Evolutionary conservation across 2,329 filamentous ascomycete species (phyloP).

Genomic region (Nigrospora osmanthi): DNA sequence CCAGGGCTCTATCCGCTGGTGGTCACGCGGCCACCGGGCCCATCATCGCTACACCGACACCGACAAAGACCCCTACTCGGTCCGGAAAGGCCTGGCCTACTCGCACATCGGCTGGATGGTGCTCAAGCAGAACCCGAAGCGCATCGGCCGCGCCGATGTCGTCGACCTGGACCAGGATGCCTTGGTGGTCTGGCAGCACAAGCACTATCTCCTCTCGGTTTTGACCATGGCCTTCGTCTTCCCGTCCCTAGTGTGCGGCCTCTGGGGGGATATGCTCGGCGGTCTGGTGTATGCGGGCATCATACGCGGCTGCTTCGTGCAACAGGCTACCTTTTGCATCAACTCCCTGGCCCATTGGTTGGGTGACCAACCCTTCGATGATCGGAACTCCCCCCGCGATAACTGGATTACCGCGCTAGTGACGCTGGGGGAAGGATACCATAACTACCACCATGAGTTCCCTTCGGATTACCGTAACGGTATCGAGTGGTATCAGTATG

Average conservation of each 20-base stretch:
- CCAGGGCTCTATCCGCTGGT: constrained; percentile 82
- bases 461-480: constrained; percentile 90
- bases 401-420: constrained; percentile 80
- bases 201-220: constrained; percentile 75
- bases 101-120: constrained; percentile 87
- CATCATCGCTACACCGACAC: constrained; percentile 91
- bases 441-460: constrained; percentile 96
- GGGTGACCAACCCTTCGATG: constrained; percentile 86
- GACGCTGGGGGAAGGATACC: constrained; percentile 82
- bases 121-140: constrained; percentile 88
- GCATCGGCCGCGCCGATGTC: constrained; percentile 81
- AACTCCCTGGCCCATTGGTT: constrained; percentile 89
- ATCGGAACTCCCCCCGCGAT: constrained; percentile 85
- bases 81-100: constrained; percentile 81
- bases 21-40: constrained; percentile 78
- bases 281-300: constrained; percentile 82
- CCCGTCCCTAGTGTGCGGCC: constrained; percentile 66
- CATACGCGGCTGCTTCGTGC: constrained; percentile 82
- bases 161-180: constrained; percentile 81
- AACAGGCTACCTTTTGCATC: constrained; percentile 90
- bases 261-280: constrained; percentile 77
- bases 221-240: constrained; percentile 70
- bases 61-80: constrained; percentile 85
- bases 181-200: constrained; percentile 82
- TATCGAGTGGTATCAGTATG: constrained; percentile 86